phyloP scores from a whole-genome alignment of 129 eudicot genomes.

The Calendula officinalis region DNA sequence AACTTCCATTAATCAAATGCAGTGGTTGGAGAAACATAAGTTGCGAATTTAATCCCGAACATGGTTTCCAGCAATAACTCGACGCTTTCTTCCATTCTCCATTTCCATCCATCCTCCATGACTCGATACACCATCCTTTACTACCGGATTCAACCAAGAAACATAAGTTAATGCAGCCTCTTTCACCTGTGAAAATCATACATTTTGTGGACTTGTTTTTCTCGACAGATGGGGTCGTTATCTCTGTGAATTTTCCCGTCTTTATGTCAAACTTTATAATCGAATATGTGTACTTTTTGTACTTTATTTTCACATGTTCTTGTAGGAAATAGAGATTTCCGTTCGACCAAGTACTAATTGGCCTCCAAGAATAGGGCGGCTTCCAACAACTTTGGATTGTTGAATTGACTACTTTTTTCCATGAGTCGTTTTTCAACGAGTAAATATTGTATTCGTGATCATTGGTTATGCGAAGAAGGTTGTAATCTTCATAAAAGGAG shows the following conservation, averaged over 20 bases:
- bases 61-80: neutral
- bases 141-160: neutral
- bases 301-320: neutral
- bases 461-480: neutral
- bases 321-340: neutral
- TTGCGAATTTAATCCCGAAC: neutral
- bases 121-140: neutral
- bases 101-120: neutral
- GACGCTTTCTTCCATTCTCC: neutral
- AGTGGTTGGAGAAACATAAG: neutral
- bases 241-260: neutral
- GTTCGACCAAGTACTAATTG: neutral
- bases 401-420: neutral
- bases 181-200: neutral
- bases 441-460: neutral
- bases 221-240: neutral
- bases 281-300: neutral
- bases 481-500: too few relatives aligned
- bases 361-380: neutral
- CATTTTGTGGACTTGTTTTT: neutral
- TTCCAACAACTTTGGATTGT: neutral
- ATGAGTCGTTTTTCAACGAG: neutral
- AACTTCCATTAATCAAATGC: neutral
- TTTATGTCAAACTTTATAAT: neutral
- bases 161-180: neutral